Conservation (phyloP, 345 rosid species). For the Syzygium oleosum region DNA sequence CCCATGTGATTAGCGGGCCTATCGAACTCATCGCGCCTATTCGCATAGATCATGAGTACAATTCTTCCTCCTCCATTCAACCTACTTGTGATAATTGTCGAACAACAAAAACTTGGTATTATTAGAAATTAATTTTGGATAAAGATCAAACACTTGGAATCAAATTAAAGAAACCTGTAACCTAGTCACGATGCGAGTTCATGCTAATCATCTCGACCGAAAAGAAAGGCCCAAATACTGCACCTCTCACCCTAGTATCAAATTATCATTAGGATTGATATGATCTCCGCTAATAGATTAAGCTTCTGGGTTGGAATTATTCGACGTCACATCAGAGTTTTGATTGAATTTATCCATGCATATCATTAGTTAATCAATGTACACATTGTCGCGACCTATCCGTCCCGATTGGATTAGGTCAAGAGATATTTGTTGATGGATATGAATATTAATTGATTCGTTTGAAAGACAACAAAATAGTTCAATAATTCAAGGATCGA, state of each 20-base stretch:
- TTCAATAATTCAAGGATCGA: too few relatives aligned
- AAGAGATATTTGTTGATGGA: too few relatives aligned
- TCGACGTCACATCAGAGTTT: not conserved
- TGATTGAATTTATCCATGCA: not conserved
- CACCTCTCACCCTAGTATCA: not conserved
- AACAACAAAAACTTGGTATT: not conserved
- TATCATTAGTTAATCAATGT: not conserved
- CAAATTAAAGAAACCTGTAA: not conserved
- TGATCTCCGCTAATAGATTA: not conserved
- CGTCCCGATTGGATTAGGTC: too few relatives aligned
- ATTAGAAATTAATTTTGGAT: not conserved
- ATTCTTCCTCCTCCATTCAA: not conserved
- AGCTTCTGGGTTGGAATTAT: not conserved
- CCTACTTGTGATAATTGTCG: not conserved
- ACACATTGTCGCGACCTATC: too few relatives aligned
- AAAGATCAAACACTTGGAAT: not conserved
- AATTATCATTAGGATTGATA: not conserved
- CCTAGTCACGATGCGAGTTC: too few relatives aligned
- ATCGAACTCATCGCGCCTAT: not conserved
- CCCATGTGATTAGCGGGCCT: not conserved
- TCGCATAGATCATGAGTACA: not conserved
- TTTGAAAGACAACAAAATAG: too few relatives aligned
- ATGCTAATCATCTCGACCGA: too few relatives aligned
- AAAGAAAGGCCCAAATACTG: too few relatives aligned
- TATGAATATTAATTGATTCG: too few relatives aligned